Evolutionary conservation across 441 rosid genomes (phyloP).

Genomic region (Biscutella auriculata): DNA sequence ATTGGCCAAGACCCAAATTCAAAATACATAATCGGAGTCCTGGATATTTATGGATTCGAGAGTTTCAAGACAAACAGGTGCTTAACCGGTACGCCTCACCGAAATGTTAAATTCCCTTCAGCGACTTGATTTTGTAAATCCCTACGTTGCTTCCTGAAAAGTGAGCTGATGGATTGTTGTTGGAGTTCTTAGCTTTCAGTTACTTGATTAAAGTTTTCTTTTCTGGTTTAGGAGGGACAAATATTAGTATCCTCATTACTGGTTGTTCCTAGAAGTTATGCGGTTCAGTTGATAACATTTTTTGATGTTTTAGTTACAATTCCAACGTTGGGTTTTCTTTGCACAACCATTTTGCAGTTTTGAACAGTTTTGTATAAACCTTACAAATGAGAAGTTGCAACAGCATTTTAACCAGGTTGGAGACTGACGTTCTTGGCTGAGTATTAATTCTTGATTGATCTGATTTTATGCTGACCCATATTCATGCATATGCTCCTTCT

Average conservation of each 20-base stretch:
- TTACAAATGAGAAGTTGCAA: slow-evolving; percentile 76
- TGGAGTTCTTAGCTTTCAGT: background rate
- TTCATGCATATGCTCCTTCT: slow-evolving; percentile 6
- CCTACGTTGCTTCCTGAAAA: slow-evolving; percentile 1
- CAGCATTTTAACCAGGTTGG: slow-evolving; percentile 79
- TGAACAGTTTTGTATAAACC: slow-evolving; percentile 77
- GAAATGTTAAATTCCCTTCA: slow-evolving; percentile 4
- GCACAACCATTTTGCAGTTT: slow-evolving; percentile 33
- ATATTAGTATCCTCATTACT: background rate
- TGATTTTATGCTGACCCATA: background rate
- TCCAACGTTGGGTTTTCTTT: background rate
- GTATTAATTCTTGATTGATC: background rate
- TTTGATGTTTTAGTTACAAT: background rate
- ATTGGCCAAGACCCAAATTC: slow-evolving; percentile 89
- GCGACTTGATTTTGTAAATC: background rate
- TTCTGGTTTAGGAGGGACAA: background rate
- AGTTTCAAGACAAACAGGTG: slow-evolving; percentile 99
- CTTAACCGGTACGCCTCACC: slow-evolving; percentile 80
- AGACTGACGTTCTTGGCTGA: slow-evolving; percentile 4
- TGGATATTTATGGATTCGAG: slow-evolving; percentile 77
- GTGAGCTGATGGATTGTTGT: background rate
- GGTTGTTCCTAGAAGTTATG: background rate
- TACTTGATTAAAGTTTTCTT: background rate
- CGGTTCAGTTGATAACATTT: background rate
- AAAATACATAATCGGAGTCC: slow-evolving; percentile 73